A percentile compares a stretch with the other conserved stretches of the same genome.
Conservation (phyloP, 2,329 filamentous ascomycete species). For the Knufia petricola region DNA sequence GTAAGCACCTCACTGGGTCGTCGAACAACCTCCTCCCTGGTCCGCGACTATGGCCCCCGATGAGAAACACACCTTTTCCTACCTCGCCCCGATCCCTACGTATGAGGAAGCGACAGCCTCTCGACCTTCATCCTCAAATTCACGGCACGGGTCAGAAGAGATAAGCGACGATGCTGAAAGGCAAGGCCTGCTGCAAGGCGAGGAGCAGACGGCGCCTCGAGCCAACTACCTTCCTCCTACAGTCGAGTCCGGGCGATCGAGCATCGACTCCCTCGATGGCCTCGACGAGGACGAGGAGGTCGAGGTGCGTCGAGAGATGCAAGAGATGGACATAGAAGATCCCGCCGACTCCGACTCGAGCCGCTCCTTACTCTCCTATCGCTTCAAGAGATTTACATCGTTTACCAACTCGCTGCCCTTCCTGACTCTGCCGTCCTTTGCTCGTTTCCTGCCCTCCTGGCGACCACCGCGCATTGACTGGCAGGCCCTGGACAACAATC, state of each 20-base stretch:
- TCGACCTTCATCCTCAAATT: constrained; percentile 42
- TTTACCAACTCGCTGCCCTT: constrained; percentile 49
- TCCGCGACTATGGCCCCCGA: constrained; percentile 3
- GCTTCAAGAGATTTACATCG: constrained; percentile 48
- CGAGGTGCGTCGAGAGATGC: constrained; percentile 68
- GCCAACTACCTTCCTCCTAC: constrained; percentile 67
- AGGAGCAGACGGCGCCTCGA: constrained; percentile 33
- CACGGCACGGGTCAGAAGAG: constrained; percentile 45
- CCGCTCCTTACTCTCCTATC: constrained; percentile 36
- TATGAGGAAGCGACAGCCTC: constrained; percentile 72
- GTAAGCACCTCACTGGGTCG: neutral
- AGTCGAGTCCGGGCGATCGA: constrained; percentile 67
- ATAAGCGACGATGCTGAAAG: constrained; percentile 63
- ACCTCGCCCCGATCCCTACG: constrained; percentile 55
- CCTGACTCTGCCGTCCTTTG: constrained; percentile 42
- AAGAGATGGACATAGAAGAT: constrained; percentile 81
- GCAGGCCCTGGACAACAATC: constrained; percentile 38
- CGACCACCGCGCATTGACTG: constrained; percentile 27
- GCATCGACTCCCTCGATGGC: constrained; percentile 47
- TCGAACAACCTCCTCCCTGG: neutral
- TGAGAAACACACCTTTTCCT: constrained; percentile 8
- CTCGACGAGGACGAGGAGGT: constrained; percentile 47
- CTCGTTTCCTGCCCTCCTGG: constrained; percentile 33
- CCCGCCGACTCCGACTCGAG: constrained; percentile 31
- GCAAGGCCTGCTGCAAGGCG: constrained; percentile 56